These are phyloP conservation scores for Colletotrichum liaoningense DNA, from an alignment of 2,329 filamentous ascomycete species.

Conservation along the genomic window DNA sequence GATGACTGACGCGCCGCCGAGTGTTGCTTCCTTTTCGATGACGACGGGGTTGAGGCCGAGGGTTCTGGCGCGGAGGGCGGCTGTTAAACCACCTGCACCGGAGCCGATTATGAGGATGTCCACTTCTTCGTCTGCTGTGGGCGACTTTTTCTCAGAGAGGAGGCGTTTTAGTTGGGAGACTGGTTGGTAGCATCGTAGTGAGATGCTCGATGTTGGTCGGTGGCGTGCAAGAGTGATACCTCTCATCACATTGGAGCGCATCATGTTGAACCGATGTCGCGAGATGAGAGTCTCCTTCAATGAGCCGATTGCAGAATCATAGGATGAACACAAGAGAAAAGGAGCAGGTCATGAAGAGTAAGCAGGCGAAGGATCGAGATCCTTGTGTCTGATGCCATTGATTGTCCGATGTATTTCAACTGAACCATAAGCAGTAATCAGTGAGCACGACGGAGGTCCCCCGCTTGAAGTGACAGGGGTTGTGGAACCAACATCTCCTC, in stretches of 20 bases:
- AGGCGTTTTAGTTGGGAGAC: not conserved
- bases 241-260: not conserved
- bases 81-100: conserved; percentile 46
- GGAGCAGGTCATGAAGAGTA: too few relatives aligned
- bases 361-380: too few relatives aligned
- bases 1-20: conserved; percentile 49
- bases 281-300: too few relatives aligned
- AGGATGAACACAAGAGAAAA: too few relatives aligned
- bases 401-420: too few relatives aligned
- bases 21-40: conserved; percentile 45
- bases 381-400: too few relatives aligned
- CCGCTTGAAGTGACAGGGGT: too few relatives aligned
- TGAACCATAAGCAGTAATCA: too few relatives aligned
- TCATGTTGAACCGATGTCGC: not conserved
- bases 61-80: conserved; percentile 42
- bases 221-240: not conserved
- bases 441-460: too few relatives aligned
- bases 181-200: not conserved
- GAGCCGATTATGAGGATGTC: conserved; percentile 45
- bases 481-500: too few relatives aligned
- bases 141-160: not conserved
- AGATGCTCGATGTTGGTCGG: not conserved
- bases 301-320: too few relatives aligned
- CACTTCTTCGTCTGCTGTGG: not conserved
- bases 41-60: conserved; percentile 42